These are phyloP conservation scores for Pythium biforme DNA, from an alignment of 352 stramenopile genomes.

Conservation along the genomic window DNA sequence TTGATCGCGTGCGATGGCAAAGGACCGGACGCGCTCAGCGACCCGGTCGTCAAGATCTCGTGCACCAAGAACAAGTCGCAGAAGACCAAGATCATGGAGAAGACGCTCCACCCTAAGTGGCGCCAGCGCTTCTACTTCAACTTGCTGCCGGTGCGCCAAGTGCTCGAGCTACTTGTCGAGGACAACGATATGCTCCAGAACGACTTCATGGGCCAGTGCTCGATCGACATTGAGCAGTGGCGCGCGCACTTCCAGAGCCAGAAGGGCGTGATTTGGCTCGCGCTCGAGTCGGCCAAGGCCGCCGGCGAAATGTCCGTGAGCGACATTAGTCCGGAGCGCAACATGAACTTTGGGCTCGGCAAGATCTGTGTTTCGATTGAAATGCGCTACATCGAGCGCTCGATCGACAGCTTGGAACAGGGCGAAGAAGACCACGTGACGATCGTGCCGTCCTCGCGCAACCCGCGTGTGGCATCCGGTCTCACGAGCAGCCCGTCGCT, in stretches of 20 bases:
- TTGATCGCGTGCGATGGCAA: slow-evolving; percentile 55
- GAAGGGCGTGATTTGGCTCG: slow-evolving; percentile 72
- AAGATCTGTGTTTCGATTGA: slow-evolving; percentile 72
- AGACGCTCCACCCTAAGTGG: slow-evolving; percentile 67
- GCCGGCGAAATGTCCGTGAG: slow-evolving; percentile 39
- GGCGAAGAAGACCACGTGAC: slow-evolving; percentile 69
- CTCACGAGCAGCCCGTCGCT: background rate
- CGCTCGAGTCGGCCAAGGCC: slow-evolving; percentile 45
- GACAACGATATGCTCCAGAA: slow-evolving; percentile 67
- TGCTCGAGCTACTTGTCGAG: slow-evolving; percentile 59
- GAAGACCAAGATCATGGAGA: slow-evolving; percentile 58
- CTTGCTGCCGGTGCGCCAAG: slow-evolving; percentile 35
- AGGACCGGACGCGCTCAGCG: slow-evolving; percentile 55
- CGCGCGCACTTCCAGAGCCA: slow-evolving; percentile 36
- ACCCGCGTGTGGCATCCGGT: slow-evolving; percentile 28
- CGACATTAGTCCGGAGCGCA: slow-evolving; percentile 36
- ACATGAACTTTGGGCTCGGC: slow-evolving; percentile 34
- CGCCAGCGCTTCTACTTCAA: slow-evolving; percentile 75
- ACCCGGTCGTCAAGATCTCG: slow-evolving; percentile 58
- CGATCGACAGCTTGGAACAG: slow-evolving; percentile 57
- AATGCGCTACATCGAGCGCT: slow-evolving; percentile 49
- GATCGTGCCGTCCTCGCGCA: slow-evolving; percentile 42
- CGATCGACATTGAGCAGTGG: slow-evolving; percentile 70
- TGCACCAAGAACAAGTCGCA: slow-evolving; percentile 58
- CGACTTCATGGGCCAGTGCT: slow-evolving; percentile 70